These are phyloP conservation scores for Huiozyma naganishii DNA, from an alignment of 805 yeast species.

Conservation along the genomic window DNA sequence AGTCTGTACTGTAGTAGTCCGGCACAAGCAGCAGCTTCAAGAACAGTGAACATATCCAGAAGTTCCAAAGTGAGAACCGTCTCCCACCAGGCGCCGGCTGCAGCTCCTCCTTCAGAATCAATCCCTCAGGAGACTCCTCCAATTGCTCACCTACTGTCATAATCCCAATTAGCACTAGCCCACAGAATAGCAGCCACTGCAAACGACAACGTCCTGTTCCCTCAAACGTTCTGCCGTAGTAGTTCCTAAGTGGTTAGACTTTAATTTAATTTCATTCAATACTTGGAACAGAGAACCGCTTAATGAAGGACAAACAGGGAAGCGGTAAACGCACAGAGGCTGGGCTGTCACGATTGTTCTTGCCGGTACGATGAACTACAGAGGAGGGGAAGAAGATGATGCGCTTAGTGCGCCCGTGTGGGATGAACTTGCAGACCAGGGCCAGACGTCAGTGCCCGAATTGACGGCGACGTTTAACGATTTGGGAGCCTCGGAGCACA, in stretches of 20 bases:
- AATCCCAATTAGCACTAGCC: background rate
- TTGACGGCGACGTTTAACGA: constrained; percentile 12
- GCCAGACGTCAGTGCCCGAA: constrained; percentile 4
- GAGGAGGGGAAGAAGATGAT: constrained; percentile 12
- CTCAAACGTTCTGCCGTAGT: too few species aligned
- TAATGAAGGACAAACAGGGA: too few species aligned
- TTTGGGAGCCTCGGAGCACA: background rate
- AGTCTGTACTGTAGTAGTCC: constrained; percentile 89
- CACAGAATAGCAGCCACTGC: background rate
- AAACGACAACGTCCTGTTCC: too few species aligned
- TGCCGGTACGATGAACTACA: constrained; percentile 7
- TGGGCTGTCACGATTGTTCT: too few species aligned
- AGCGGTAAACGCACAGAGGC: too few species aligned
- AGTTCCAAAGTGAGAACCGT: constrained; percentile 47
- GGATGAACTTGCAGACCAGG: constrained; percentile 19
- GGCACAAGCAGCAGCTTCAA: constrained; percentile 55
- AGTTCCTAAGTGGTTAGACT: too few species aligned
- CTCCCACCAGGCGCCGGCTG: constrained; percentile 3
- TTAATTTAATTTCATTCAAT: too few species aligned
- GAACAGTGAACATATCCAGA: constrained; percentile 53
- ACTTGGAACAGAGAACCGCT: too few species aligned
- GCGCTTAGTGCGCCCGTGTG: constrained; percentile 27
- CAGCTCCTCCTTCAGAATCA: background rate
- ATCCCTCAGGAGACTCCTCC: background rate
- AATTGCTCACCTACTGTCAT: background rate